Evolutionary conservation across 768 basidiomycete species (phyloP).

Genomic region (Tylopilus rubrobrunneus): DNA sequence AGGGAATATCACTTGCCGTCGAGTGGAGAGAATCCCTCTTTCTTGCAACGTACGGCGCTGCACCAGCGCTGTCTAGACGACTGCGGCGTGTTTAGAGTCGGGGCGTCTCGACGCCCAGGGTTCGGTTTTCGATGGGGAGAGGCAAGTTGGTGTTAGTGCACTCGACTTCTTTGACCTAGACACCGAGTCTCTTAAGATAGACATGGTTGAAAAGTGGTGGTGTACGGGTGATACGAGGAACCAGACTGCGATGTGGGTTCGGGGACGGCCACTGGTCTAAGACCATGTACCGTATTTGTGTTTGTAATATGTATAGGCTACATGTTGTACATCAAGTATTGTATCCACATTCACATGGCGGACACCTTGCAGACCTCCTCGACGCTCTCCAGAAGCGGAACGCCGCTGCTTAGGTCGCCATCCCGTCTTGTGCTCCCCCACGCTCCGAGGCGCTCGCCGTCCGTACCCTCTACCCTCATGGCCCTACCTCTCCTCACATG

Average conservation of each 20-base stretch:
- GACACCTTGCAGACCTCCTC: slow-evolving; percentile 25
- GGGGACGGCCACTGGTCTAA: slow-evolving; percentile 42
- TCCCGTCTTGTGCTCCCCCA: slow-evolving; percentile 54
- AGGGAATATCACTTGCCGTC: slow-evolving; percentile 41
- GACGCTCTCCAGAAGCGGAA: slow-evolving; percentile 35
- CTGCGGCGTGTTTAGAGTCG: slow-evolving; percentile 53
- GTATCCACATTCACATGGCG: slow-evolving; percentile 14
- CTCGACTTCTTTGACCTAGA: slow-evolving; percentile 65
- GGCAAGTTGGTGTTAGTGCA: slow-evolving; percentile 48
- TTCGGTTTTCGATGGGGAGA: slow-evolving; percentile 40
- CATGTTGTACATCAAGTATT: neutral
- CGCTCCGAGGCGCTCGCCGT: slow-evolving; percentile 48
- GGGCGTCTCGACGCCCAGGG: slow-evolving; percentile 74
- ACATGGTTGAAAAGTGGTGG: slow-evolving; percentile 88
- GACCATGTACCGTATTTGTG: slow-evolving; percentile 4
- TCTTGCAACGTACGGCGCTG: slow-evolving; percentile 79
- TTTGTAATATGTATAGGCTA: slow-evolving; percentile 6
- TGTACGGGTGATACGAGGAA: slow-evolving; percentile 72
- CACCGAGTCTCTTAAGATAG: slow-evolving; percentile 26
- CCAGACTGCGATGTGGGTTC: slow-evolving; percentile 69
- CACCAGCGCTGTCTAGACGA: slow-evolving; percentile 59
- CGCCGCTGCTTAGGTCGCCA: slow-evolving; percentile 39
- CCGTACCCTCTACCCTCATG: slow-evolving; percentile 56
- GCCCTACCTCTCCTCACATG: slow-evolving; percentile 26
- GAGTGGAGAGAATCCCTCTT: slow-evolving; percentile 82